Percentiles rank a stretch among this genome's conserved stretches.
These are phyloP conservation scores for Piper longum DNA, from an alignment of 164 flowering plant genomes.

Conservation along the genomic window DNA sequence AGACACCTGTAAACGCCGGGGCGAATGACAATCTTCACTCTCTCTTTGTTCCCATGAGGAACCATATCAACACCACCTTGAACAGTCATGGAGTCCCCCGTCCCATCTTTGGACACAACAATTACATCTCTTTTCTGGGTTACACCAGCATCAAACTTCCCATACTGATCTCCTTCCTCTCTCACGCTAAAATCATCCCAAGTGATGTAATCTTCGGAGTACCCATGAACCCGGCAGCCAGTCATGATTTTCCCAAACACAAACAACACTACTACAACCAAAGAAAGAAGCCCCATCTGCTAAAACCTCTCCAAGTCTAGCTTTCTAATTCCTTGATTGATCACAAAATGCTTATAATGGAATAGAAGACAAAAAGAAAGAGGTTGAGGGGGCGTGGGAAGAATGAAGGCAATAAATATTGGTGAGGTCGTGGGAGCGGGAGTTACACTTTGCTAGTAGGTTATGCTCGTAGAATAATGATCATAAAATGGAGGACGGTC, in stretches of 20 bases:
- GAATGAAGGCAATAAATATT: not conserved
- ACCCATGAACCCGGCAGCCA: not conserved
- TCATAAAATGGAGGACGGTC: not conserved
- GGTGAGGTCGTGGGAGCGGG: not conserved
- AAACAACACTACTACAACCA: not conserved
- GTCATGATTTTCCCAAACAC: not conserved
- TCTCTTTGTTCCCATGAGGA: constrained; percentile 27
- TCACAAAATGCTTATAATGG: not conserved
- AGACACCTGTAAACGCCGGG: constrained; percentile 71
- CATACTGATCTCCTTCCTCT: constrained; percentile 1
- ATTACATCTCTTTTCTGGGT: constrained; percentile 19
- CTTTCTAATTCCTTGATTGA: not conserved
- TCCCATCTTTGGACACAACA: constrained; percentile 57
- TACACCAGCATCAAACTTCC: constrained; percentile 4
- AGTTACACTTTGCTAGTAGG: not conserved
- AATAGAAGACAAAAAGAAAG: constrained; percentile 1
- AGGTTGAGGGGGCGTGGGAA: not conserved
- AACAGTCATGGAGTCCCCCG: constrained; percentile 45
- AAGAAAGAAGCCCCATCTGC: constrained; percentile 5
- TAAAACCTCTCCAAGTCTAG: not conserved
- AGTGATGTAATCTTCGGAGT: constrained; percentile 18
- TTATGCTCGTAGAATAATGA: not conserved
- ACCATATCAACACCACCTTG: constrained; percentile 80
- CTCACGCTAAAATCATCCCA: constrained; percentile 52
- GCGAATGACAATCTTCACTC: constrained; percentile 53